Conservation (phyloP, 2,329 filamentous ascomycete species). For the Xylaria sp. region DNA sequence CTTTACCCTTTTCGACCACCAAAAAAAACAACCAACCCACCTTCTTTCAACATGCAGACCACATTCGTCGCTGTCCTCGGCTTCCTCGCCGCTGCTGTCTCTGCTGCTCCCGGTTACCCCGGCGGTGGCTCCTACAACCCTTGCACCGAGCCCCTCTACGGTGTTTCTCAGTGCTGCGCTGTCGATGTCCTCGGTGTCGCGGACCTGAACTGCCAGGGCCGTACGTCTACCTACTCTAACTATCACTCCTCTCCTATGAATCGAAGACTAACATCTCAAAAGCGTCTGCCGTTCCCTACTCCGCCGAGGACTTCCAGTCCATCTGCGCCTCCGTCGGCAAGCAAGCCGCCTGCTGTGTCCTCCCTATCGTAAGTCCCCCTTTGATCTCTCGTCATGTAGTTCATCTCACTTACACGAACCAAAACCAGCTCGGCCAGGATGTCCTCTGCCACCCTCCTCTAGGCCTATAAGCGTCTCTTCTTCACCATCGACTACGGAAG, state of each 20-base stretch:
- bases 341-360: slow-evolving; percentile 47
- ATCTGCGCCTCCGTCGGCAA: slow-evolving; percentile 41
- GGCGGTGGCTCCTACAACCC: slow-evolving; percentile 31
- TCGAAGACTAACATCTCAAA: neutral
- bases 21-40: neutral
- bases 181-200: slow-evolving; percentile 49
- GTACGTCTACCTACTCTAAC: slow-evolving; percentile 18
- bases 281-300: slow-evolving; percentile 36
- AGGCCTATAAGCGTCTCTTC: slow-evolving; percentile 9
- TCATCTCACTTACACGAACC: neutral
- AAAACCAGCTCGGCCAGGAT: slow-evolving; percentile 27
- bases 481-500: too few relatives aligned
- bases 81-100: slow-evolving; percentile 25
- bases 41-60: slow-evolving; percentile 27
- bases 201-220: slow-evolving; percentile 45
- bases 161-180: slow-evolving; percentile 53
- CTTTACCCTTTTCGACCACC: neutral
- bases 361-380: slow-evolving; percentile 38
- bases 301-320: slow-evolving; percentile 39
- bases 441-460: slow-evolving; percentile 33
- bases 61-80: slow-evolving; percentile 24
- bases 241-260: too few relatives aligned
- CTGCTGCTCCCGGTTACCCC: slow-evolving; percentile 14
- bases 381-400: neutral
- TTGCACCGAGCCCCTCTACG: slow-evolving; percentile 39